Base-by-base conservation (phyloP, 2,329 filamentous ascomycete species). In the Colletotrichum kahawae region DNA sequence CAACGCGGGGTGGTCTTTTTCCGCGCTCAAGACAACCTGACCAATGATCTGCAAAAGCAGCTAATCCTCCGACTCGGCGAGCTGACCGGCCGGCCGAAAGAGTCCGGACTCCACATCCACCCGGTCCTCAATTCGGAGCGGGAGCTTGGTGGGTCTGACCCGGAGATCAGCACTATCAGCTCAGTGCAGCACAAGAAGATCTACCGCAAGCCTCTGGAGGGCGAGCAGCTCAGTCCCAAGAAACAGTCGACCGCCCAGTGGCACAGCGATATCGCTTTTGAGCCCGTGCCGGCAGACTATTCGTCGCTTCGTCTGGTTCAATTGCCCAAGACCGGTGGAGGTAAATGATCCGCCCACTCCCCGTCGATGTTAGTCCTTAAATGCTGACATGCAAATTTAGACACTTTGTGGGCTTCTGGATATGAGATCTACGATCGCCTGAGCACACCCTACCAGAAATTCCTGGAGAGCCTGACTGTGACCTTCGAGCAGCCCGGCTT, bases 1-100 rank as follows among this genome's bases (percentile, higher is more conserved):
- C 88, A 90, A 76, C 87, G 92, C 16, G 91, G 91, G 2, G 92
- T 93, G 3, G 91, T 93, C 54, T 92, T 93, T 82, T 92, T 93
- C 81, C 89, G 92, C 16, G 85, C 87, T 12, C 92, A 93, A 76
- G 84, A 91, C 78, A 85, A 88, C 76, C 82, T 92, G 7, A 87
- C 86, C 77, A 88, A 92, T 77, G 89, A 90, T 0, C 85, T 91
- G 7, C 91, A 92, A 78, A 93, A 93, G 82, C 82, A 88, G 29
- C 83, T 94, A 0, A 89, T 90, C 38, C 86, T 91, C 14, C 86
- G 88, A 1, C 86, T 94, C 3, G 92, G 92, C 10, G 84, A 90
- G 78, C 84, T 93, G 12, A 86, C 88, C 1, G 91, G 91, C 56
- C 91, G 90, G 74, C 92, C 92, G 0, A 77, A 84, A 0, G 86